phyloP scores from a whole-genome alignment of 2,329 filamentous ascomycete species.

The Cercospora sp. region DNA sequence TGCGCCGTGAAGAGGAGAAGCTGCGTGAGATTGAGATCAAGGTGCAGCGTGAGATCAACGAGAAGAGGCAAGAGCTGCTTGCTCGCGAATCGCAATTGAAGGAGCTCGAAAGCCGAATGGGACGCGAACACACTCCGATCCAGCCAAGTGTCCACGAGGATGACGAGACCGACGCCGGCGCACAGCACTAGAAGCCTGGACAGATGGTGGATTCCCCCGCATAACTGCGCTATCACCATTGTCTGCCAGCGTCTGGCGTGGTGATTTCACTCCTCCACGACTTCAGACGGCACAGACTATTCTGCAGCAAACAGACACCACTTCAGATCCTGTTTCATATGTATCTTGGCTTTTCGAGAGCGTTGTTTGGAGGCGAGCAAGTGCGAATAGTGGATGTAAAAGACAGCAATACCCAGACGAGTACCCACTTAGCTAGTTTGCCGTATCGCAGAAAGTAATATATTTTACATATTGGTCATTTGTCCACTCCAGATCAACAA shows the following conservation, averaged over 20 bases:
- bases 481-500: not conserved
- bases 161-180: slow-evolving; percentile 29
- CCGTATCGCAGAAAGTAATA: slow-evolving; percentile 25
- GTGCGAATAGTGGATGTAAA: slow-evolving; percentile 20
- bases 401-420: slow-evolving; percentile 30
- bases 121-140: slow-evolving; percentile 54
- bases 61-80: slow-evolving; percentile 97
- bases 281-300: slow-evolving; percentile 9
- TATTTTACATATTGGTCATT: slow-evolving; percentile 14
- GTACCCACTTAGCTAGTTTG: slow-evolving; percentile 26
- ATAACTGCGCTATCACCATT: slow-evolving; percentile 1
- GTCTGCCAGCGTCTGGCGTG: not conserved
- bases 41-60: slow-evolving; percentile 99
- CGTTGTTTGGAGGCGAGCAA: slow-evolving; percentile 12
- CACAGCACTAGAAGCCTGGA: slow-evolving; percentile 24
- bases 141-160: slow-evolving; percentile 26
- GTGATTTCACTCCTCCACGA: slow-evolving; percentile 4
- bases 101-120: slow-evolving; percentile 98
- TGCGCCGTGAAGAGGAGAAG: slow-evolving; percentile 99
- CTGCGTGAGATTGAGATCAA: slow-evolving; percentile 99
- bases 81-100: slow-evolving; percentile 97
- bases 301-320: not conserved
- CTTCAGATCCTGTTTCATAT: slow-evolving; percentile 20
- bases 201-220: not conserved
- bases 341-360: slow-evolving; percentile 21